Evolutionary conservation across 768 basidiomycete genomes (phyloP), one percentile per base, ranked within the genome.

Genomic region (Termitomyces sp.): DNA sequence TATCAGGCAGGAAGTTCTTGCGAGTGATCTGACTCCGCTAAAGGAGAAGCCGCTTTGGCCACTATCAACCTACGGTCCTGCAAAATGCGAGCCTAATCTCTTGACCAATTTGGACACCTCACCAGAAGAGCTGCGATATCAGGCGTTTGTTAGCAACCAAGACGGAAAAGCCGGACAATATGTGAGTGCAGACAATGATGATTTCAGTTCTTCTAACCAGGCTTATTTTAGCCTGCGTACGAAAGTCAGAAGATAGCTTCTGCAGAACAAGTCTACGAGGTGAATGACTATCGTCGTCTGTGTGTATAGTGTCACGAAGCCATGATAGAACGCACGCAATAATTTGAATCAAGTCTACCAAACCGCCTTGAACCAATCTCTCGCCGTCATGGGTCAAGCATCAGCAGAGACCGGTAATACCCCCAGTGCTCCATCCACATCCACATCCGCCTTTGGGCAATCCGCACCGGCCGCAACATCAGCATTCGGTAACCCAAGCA

Each of bases 41-140:
- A 73, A 70, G 21, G 92, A 94, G 15, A 86, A 83, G 63, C 93
- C 93, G 0, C 43, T 77, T 12, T 97, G 89, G 87, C 86, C 87
- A 14, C 71, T 95, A 0, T 85, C 90, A 0, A 86, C 82, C 0
- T 95, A 89, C 65, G 92, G 78, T 0, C 82, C 90, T 21, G 81
- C 83, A 3, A 96, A 94, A 65, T 64, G 78, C 56, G 90, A 93
- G 59, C 83, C 83, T 0, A 80, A 74, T 21, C 60, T 95, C 5
- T 67, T 97, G 17, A 53, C 70, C 9, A 84, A 82, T 2, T 68
- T 87, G 32, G 93, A 97, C 59, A 75, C 86, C 57, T 88, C 85
- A 0, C 80, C 80, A 0, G 93, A 95, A 63, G 93, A 97, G 68
- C 70, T 95, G 44, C 77, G 89, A 43, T 71, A 86, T 37, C 83